Evolutionary conservation across 331 rosid genomes (phyloP).

Genomic region (Malus hybrid): DNA sequence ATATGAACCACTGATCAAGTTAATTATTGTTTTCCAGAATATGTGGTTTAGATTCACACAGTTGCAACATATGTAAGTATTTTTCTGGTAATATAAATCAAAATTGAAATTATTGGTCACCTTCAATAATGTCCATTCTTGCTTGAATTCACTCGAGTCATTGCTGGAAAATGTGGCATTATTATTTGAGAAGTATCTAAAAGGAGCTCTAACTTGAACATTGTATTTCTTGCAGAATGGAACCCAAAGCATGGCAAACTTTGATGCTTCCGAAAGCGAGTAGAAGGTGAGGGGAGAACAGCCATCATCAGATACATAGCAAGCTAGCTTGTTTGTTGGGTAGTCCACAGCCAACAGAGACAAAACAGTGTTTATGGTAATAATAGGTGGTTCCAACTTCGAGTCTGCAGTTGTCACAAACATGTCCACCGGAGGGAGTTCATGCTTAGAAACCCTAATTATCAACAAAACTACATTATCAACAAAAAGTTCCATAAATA

Average conservation of each 20-base stretch:
- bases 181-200: conserved; percentile 33
- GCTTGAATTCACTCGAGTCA: conserved; percentile 21
- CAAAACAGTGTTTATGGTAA: conserved; percentile 62
- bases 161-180: not conserved
- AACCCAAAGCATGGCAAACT: conserved; percentile 58
- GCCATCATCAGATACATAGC: conserved; percentile 82
- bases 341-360: conserved; percentile 68
- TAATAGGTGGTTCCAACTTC: conserved; percentile 59
- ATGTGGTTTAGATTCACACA: not conserved
- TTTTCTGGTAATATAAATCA: not conserved
- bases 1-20: too few relatives aligned
- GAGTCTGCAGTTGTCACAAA: conserved; percentile 73
- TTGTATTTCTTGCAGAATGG: conserved; percentile 58
- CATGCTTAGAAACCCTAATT: conserved; percentile 30
- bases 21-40: too few relatives aligned
- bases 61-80: not conserved
- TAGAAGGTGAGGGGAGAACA: conserved; percentile 57
- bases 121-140: conserved; percentile 39
- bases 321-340: conserved; percentile 59
- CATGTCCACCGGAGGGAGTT: conserved; percentile 61
- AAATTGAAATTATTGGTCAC: conserved; percentile 10
- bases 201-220: conserved; percentile 57
- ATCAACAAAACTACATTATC: not conserved
- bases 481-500: too few relatives aligned
- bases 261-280: conserved; percentile 49